A percentile compares a stretch with the other conserved stretches of the same genome.
phyloP scores from a whole-genome alignment of 345 rosid genomes.

The Lenwebbia sp. region DNA sequence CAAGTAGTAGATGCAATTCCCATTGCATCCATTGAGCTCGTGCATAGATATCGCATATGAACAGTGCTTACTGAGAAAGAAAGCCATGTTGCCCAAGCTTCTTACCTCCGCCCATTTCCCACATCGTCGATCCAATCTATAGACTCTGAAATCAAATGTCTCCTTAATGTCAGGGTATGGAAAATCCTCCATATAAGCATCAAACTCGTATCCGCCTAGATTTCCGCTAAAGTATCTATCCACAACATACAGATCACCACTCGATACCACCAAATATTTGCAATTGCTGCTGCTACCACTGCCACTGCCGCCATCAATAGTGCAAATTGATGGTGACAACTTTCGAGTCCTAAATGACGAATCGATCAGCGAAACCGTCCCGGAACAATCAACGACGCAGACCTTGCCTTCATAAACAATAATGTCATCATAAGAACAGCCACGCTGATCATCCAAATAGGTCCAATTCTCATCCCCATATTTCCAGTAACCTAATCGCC shows the following conservation, averaged over 20 bases:
- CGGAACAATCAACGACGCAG: neutral
- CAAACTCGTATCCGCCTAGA: neutral
- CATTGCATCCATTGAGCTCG: slow-evolving; percentile 4
- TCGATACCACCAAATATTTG: slow-evolving; percentile 6
- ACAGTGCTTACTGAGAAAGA: slow-evolving; percentile 10
- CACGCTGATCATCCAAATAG: neutral
- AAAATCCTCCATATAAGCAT: neutral
- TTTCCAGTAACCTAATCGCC: slow-evolving; percentile 3
- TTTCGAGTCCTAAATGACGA: neutral
- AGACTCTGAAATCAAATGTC: slow-evolving; percentile 12
- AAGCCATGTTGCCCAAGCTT: slow-evolving; percentile 8
- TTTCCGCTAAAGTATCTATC: neutral
- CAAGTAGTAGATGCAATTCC: neutral
- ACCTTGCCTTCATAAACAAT: neutral
- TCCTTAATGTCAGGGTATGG: neutral
- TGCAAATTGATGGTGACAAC: neutral
- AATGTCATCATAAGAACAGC: neutral
- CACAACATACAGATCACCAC: slow-evolving; percentile 5
- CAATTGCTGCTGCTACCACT: neutral
- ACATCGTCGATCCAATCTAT: slow-evolving; percentile 19
- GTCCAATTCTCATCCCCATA: slow-evolving; percentile 11
- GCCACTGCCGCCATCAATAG: neutral
- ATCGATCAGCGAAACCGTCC: slow-evolving; percentile 4
- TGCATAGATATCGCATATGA: slow-evolving; percentile 11
- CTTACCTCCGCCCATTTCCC: slow-evolving; percentile 22